These are phyloP conservation scores for Fraxinus sp. DNA, from an alignment of 305 asterid genomes.

Conservation along the genomic window DNA sequence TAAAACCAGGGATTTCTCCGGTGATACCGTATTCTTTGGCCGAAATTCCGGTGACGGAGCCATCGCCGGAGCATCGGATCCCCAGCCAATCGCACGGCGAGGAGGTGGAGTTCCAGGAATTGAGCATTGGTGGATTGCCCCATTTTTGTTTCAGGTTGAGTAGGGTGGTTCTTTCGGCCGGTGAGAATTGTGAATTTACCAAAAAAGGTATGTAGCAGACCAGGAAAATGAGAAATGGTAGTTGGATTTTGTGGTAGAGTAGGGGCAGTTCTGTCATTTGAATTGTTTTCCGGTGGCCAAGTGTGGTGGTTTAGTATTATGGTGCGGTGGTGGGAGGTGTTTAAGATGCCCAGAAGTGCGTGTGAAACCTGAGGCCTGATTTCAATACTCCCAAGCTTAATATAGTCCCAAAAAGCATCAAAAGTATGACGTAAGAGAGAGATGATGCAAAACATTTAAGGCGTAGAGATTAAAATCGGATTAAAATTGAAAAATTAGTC, in stretches of 20 bases:
- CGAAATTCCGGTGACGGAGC: conserved; percentile 44
- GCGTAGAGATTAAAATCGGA: too few relatives aligned
- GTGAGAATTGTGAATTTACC: conserved; percentile 56
- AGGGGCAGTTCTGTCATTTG: conserved; percentile 45
- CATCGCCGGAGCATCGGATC: conserved; percentile 51
- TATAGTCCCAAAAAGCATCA: neutral
- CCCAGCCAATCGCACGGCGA: conserved; percentile 73
- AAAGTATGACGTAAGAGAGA: neutral
- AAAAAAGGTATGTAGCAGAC: conserved; percentile 37
- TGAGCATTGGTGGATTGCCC: conserved; percentile 58
- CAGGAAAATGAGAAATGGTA: conserved; percentile 29
- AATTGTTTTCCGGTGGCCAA: neutral
- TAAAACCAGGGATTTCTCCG: conserved; percentile 45
- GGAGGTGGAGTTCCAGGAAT: conserved; percentile 66
- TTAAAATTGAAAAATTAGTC: too few relatives aligned
- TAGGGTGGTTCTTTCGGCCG: conserved; percentile 45
- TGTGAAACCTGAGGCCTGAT: neutral
- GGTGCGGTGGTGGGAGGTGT: neutral
- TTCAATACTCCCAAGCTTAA: neutral
- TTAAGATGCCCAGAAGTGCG: conserved; percentile 3
- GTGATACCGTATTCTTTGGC: conserved; percentile 27
- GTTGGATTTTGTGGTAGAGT: conserved; percentile 5
- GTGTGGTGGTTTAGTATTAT: neutral
- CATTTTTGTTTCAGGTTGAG: conserved; percentile 54
- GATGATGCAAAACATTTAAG: neutral